Evolutionary conservation across 495 filamentous ascomycete species (phyloP).

Genomic region (Clavariopsis aquatica): DNA sequence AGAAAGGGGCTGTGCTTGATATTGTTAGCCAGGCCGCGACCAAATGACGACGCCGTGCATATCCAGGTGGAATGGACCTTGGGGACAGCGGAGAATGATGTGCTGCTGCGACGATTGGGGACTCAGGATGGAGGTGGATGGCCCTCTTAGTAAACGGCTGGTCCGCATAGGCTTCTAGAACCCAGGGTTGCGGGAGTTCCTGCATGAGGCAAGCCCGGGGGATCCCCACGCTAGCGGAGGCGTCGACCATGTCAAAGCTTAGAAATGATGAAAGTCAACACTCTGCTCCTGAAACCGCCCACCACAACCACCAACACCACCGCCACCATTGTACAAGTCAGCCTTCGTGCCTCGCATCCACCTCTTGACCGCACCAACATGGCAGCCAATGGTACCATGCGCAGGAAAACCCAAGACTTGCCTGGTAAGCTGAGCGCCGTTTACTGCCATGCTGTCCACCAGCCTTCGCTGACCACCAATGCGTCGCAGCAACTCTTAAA

Average conservation of each 20-base stretch:
- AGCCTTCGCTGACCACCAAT: not conserved
- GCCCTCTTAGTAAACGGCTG: conserved; percentile 1
- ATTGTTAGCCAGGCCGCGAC: not conserved
- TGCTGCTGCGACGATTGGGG: not conserved
- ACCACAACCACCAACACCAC: not conserved
- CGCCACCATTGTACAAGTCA: conserved; percentile 1
- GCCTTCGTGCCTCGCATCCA: not conserved
- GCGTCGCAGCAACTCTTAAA: conserved; percentile 17
- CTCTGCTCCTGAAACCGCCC: not conserved
- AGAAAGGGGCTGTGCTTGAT: not conserved
- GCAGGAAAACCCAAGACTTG: conserved; percentile 2
- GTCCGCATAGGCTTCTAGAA: conserved; percentile 12
- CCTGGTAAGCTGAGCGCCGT: conserved; percentile 11
- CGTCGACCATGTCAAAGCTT: not conserved
- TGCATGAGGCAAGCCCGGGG: not conserved
- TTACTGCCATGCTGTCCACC: not conserved
- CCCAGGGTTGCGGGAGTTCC: not conserved
- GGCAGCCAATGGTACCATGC: conserved; percentile 10
- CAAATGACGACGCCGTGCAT: not conserved
- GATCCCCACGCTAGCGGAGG: not conserved
- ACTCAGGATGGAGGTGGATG: not conserved
- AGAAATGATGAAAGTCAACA: not conserved
- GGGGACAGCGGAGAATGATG: too few species aligned
- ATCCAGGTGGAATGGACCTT: too few species aligned
- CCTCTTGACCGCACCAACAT: conserved; percentile 2